Percentiles rank a stretch among this genome's conserved stretches.
These are phyloP conservation scores for Amanita polypyramis DNA, from an alignment of 768 basidiomycete genomes.

Conservation along the genomic window DNA sequence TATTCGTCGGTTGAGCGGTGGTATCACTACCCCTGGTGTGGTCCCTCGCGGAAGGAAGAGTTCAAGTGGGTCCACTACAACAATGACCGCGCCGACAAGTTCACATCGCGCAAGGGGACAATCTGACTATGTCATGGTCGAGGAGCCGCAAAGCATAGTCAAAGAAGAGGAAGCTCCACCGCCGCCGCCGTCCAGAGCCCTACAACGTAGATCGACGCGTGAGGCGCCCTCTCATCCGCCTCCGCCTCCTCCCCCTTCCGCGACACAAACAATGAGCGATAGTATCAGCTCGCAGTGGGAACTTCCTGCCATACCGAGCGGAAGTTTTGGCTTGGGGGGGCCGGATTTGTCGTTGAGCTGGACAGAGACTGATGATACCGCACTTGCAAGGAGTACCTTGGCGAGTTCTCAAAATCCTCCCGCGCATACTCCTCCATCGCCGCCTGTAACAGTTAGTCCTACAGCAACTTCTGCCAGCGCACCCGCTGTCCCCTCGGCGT, in stretches of 20 bases:
- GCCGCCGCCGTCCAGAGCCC: slow-evolving; percentile 32
- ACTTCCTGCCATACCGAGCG: slow-evolving; percentile 47
- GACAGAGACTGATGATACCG: slow-evolving; percentile 40
- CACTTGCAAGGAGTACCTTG: slow-evolving; percentile 13
- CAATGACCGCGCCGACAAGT: background rate
- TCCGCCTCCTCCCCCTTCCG: slow-evolving; percentile 9
- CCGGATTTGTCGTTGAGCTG: slow-evolving; percentile 48
- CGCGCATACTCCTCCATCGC: slow-evolving; percentile 14
- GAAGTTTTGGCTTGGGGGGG: slow-evolving; percentile 41
- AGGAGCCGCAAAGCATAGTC: slow-evolving; percentile 28
- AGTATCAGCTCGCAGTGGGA: slow-evolving; percentile 52
- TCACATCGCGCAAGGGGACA: slow-evolving; percentile 15
- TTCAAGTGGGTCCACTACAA: slow-evolving; percentile 7
- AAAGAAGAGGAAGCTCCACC: slow-evolving; percentile 23
- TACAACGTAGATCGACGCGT: slow-evolving; percentile 30
- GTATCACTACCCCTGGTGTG: background rate
- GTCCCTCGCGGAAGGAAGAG: slow-evolving; percentile 9
- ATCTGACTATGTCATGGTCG: slow-evolving; percentile 57
- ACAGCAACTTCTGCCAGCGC: slow-evolving; percentile 10
- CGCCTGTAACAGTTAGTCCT: slow-evolving; percentile 11
- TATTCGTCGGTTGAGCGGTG: background rate
- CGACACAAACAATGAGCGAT: slow-evolving; percentile 19
- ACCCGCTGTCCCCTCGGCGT: too few relatives aligned
- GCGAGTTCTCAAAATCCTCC: background rate
- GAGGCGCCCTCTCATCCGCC: slow-evolving; percentile 20